Evolutionary conservation across 495 filamentous ascomycete species (phyloP).

Genomic region (Penicillium pulvis): DNA sequence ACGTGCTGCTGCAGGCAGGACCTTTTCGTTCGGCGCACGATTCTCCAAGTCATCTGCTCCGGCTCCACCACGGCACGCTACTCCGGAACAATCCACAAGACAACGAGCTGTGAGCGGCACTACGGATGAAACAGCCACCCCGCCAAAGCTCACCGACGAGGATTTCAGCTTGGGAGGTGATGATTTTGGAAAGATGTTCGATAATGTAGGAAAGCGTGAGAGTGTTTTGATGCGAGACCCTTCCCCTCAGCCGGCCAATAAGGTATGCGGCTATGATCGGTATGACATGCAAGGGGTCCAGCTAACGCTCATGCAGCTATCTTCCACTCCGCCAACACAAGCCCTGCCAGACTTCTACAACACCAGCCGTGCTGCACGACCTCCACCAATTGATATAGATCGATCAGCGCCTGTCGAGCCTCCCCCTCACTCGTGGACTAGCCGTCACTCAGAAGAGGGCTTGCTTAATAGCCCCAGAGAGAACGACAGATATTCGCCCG

Average conservation of each 20-base stretch:
- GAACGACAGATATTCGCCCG: slow-evolving; percentile 7
- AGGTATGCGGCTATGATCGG: slow-evolving; percentile 23
- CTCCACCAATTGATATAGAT: slow-evolving; percentile 62
- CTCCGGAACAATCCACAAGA: slow-evolving; percentile 39
- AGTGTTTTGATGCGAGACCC: slow-evolving; percentile 35
- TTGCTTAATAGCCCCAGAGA: slow-evolving; percentile 46
- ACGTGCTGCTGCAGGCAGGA: slow-evolving; percentile 67
- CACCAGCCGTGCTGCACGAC: slow-evolving; percentile 31
- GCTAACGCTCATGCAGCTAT: slow-evolving; percentile 29
- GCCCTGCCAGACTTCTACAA: slow-evolving; percentile 20
- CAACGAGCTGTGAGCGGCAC: slow-evolving; percentile 57
- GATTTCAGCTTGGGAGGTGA: slow-evolving; percentile 56
- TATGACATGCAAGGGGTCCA: slow-evolving; percentile 4
- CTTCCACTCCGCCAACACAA: slow-evolving; percentile 23
- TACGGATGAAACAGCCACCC: slow-evolving; percentile 66
- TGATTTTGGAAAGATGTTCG: slow-evolving; percentile 72
- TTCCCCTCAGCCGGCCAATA: slow-evolving; percentile 22
- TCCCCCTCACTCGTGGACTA: slow-evolving; percentile 69
- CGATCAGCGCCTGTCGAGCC: slow-evolving; percentile 55
- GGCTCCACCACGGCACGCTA: slow-evolving; percentile 46
- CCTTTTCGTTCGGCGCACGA: slow-evolving; percentile 68
- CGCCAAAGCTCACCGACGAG: slow-evolving; percentile 65
- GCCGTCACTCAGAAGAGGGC: slow-evolving; percentile 65
- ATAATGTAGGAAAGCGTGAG: slow-evolving; percentile 58
- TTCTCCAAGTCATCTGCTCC: slow-evolving; percentile 35